Percentiles rank a stretch among this genome's conserved stretches.
These are phyloP conservation scores for Ophiorrhiza pumila DNA, from an alignment of 257 asterid species.

Conservation along the genomic window DNA sequence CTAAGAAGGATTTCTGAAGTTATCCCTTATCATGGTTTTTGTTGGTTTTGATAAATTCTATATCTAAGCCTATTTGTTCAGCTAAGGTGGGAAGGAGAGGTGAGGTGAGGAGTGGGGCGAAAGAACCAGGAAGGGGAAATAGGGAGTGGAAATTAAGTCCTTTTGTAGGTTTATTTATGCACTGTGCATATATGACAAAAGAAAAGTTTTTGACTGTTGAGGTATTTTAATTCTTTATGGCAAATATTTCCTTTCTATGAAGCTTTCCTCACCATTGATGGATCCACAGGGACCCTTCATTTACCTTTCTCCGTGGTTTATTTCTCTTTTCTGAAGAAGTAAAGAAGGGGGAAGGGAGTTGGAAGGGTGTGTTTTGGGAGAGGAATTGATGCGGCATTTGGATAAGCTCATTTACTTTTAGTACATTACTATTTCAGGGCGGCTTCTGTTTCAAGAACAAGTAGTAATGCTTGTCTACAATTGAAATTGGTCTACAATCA, in stretches of 20 bases:
- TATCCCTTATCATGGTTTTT: background rate
- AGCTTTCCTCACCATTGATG: background rate
- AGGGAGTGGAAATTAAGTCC: too few relatives aligned
- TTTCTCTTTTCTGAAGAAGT: background rate
- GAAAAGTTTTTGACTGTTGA: background rate
- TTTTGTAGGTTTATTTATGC: background rate
- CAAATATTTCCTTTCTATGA: background rate
- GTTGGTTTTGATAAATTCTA: background rate
- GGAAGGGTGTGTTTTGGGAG: background rate
- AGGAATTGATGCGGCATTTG: too few relatives aligned
- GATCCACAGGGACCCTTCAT: background rate
- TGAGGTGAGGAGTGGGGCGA: too few relatives aligned
- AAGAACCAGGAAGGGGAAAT: too few relatives aligned
- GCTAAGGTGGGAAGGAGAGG: too few relatives aligned
- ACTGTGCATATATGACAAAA: background rate
- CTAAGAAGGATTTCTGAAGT: background rate
- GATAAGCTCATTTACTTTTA: background rate
- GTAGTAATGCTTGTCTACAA: conserved; percentile 42
- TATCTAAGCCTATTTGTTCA: background rate
- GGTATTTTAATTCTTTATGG: background rate
- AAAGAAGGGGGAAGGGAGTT: background rate
- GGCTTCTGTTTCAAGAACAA: conserved; percentile 48
- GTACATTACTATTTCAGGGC: conserved; percentile 39
- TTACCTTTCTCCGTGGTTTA: background rate
- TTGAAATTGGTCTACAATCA: conserved; percentile 56